Base-by-base conservation (phyloP, 768 basidiomycete species). In the Holtermanniella nyarrowii region DNA sequence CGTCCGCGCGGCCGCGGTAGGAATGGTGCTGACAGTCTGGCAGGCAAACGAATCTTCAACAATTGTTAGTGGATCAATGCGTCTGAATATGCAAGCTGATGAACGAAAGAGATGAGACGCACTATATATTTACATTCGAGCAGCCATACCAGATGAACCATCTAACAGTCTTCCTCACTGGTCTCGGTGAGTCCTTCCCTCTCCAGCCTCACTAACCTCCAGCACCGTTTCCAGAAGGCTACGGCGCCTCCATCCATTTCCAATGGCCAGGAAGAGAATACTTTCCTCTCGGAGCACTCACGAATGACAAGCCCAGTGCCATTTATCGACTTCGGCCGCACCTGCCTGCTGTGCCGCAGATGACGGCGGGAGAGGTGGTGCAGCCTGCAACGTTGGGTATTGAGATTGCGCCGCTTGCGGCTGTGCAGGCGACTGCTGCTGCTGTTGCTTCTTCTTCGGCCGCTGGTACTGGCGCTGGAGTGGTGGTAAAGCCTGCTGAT, bases 21-120 rank as follows among this genome's bases (percentile, higher is more conserved):
- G 21, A 26, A 14, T n/a, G 14, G 41, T 22, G 13, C 14, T 48
- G 20, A 20, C 46, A 27, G n/a, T 26, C 25, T 48, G 44, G 26
- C 57, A 71, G 69, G 21, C 69, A 71, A 54, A 71, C 69, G 5
- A 71, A 71, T 50, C 53, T 71, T 13, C 69, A 71, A 45, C 69
- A 71, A 44, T 61, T 70, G 57, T 67, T 45, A 3, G 65, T 49
- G 10, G 24, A 11, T 26, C 11, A 10, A 0, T 20, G 23, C 26
- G n/a, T n/a, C n/a, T n/a, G n/a, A 16, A 37, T 37, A 37, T 37
- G 31, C 31, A 7, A 37, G n/a, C 31, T 37, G 31, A 37, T 44
- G 42, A 44, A 20, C 26, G 20, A n/a, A 31, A 67, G 65, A 37
- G 65, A 67, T 53, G 69, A 69, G 5, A 71, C 69, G 42, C 66